Percentiles rank a stretch among this genome's conserved stretches.
phyloP scores from a whole-genome alignment of 225 moss, liverwort and hornwort species.

The Polytrichum formosum region DNA sequence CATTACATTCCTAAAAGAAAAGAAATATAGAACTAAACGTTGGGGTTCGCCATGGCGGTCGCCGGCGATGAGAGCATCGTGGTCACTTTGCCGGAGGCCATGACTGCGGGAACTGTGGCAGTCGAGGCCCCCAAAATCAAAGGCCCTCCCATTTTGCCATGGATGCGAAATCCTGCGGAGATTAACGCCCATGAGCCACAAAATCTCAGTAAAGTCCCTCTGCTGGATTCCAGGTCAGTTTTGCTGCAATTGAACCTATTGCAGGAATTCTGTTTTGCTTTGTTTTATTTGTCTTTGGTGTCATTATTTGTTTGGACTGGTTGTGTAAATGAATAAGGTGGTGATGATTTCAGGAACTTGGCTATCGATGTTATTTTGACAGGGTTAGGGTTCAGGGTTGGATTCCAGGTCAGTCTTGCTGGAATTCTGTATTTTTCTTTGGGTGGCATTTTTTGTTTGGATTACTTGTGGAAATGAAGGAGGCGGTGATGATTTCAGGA shows the following conservation, averaged over 20 bases:
- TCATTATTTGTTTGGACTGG: no score
- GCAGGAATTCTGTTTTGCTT: not conserved
- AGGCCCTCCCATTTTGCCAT: slow-evolving; percentile 76
- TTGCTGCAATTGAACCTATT: not conserved
- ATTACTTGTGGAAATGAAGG: no score
- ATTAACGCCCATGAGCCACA: slow-evolving; percentile 45
- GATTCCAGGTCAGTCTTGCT: slow-evolving; percentile 16
- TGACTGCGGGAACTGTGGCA: slow-evolving; percentile 29
- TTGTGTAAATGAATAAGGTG: no score
- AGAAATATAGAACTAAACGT: no score
- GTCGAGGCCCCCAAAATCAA: slow-evolving; percentile 41
- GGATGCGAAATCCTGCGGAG: slow-evolving; percentile 88
- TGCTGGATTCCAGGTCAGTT: slow-evolving; percentile 33
- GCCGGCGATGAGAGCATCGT: slow-evolving; percentile 13
- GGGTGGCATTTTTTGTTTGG: no score
- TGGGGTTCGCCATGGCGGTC: slow-evolving; percentile 21
- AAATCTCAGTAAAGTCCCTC: slow-evolving; percentile 56
- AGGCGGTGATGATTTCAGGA: no score
- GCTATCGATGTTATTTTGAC: no score
- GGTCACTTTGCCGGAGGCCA: slow-evolving; percentile 49
- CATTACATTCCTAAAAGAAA: no score
- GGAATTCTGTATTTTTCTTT: not conserved
- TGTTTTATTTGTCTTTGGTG: no score
- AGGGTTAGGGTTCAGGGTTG: slow-evolving; percentile 10
- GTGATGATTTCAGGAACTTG: no score